phyloP scores from a whole-genome alignment of 1,139 yeast species.

The Taiozyma sp. region DNA sequence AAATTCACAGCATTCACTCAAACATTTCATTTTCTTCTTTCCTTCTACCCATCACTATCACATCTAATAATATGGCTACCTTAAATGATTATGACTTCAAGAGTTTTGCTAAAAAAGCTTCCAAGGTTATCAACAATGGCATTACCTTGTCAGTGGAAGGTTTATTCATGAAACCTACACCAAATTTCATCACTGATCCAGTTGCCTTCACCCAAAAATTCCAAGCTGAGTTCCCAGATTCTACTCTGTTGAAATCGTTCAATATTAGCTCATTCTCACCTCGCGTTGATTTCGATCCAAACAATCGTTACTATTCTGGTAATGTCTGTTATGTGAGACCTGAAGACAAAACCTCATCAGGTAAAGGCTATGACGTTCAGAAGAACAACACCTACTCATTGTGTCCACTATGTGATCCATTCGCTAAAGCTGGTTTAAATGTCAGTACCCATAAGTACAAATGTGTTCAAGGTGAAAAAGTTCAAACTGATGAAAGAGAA shows the following conservation, averaged over 20 bases:
- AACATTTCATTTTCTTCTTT: neutral
- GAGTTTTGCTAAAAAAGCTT: neutral
- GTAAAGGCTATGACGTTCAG: neutral
- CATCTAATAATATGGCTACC: neutral
- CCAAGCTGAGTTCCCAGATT: neutral
- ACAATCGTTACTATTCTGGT: constrained; percentile 1
- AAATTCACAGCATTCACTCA: neutral
- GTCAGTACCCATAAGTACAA: neutral
- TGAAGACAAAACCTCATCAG: neutral
- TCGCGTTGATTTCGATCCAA: neutral
- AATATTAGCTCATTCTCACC: neutral
- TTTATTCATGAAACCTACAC: neutral
- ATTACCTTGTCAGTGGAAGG: neutral
- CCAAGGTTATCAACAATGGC: neutral
- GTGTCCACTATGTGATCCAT: constrained; percentile 3
- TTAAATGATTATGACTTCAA: neutral
- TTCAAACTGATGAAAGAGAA: neutral
- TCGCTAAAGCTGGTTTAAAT: neutral
- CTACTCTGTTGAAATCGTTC: neutral
- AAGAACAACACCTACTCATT: constrained; percentile 2
- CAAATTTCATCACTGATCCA: neutral
- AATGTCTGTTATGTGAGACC: neutral
- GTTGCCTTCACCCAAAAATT: neutral
- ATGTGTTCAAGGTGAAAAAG: constrained; percentile 1
- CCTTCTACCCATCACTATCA: neutral